These are phyloP conservation scores for Kuraishia borneana DNA, from an alignment of 805 yeast species.

Conservation along the genomic window DNA sequence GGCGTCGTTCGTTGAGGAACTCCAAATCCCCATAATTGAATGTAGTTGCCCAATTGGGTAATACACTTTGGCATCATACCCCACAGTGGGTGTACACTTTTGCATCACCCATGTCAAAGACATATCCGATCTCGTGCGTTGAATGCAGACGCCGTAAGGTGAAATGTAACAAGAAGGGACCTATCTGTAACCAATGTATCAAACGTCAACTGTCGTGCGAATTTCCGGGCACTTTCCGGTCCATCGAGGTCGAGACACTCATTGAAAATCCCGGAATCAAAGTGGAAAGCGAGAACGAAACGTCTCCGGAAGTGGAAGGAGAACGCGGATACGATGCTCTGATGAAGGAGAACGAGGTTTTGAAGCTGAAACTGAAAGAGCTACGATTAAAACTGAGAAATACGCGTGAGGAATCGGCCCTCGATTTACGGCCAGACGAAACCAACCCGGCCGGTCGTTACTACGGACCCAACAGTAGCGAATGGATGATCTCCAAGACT, in stretches of 20 bases:
- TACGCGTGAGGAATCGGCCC: constrained; percentile 5
- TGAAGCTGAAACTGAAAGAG: constrained; percentile 3
- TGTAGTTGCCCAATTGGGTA: no score
- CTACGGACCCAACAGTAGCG: constrained; percentile 40
- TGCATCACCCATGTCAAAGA: background rate
- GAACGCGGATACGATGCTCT: constrained; percentile 1
- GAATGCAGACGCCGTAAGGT: constrained; percentile 10
- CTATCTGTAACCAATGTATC: constrained; percentile 5
- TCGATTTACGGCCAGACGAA: constrained; percentile 16
- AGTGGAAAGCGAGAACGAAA: background rate
- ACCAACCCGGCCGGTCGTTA: constrained; percentile 29
- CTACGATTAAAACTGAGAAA: constrained; percentile 1
- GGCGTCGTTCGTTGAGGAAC: no score
- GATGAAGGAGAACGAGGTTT: constrained; percentile 3
- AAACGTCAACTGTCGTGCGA: constrained; percentile 20
- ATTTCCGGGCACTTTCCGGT: constrained; percentile 35
- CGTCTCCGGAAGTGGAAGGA: background rate
- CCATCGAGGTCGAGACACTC: constrained; percentile 21
- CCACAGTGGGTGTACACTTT: no score
- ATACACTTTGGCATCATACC: no score
- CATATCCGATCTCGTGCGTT: constrained; percentile 7
- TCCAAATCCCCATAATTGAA: no score
- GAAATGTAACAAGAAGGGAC: constrained; percentile 6
- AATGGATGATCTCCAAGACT: constrained; percentile 29
- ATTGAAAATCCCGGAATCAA: constrained; percentile 4